phyloP scores from a whole-genome alignment of 2,329 filamentous ascomycete genomes.

The Arthrocladium fulminans region DNA sequence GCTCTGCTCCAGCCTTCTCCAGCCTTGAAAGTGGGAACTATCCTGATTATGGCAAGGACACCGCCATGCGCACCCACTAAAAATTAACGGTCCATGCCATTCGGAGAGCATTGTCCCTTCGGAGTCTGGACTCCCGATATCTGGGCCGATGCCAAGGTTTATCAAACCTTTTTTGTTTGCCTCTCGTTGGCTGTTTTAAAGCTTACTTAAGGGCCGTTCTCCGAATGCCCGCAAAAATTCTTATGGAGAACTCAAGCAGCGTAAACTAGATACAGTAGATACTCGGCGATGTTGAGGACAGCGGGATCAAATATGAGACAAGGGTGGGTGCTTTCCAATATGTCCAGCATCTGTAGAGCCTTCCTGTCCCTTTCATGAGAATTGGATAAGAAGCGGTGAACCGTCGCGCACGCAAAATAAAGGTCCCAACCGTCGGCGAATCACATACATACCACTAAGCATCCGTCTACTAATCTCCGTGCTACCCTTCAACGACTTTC shows the following conservation, averaged over 20 bases:
- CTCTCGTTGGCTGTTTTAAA: neutral
- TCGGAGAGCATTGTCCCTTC: too few relatives aligned
- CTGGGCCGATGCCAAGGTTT: neutral
- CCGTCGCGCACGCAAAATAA: neutral
- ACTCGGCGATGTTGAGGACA: conserved; percentile 2
- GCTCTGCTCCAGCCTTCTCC: neutral
- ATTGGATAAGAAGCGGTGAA: conserved; percentile 5
- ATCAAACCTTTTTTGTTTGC: too few relatives aligned
- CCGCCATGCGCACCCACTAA: neutral
- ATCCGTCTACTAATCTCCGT: neutral
- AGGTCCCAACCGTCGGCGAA: neutral
- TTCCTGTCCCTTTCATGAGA: neutral
- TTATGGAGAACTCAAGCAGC: neutral
- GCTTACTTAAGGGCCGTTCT: neutral
- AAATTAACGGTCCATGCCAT: too few relatives aligned
- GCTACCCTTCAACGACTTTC: neutral
- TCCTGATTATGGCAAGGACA: neutral
- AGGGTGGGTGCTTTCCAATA: neutral
- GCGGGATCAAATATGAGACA: neutral
- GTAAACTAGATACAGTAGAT: conserved; percentile 7
- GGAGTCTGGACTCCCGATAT: neutral
- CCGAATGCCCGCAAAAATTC: neutral
- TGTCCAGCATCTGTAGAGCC: neutral
- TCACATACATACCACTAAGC: neutral
- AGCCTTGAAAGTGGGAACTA: neutral